Percentiles rank a stretch among this genome's conserved stretches.
Evolutionary conservation across 805 yeast genomes (phyloP).

Genomic region (Candida insectalens): DNA sequence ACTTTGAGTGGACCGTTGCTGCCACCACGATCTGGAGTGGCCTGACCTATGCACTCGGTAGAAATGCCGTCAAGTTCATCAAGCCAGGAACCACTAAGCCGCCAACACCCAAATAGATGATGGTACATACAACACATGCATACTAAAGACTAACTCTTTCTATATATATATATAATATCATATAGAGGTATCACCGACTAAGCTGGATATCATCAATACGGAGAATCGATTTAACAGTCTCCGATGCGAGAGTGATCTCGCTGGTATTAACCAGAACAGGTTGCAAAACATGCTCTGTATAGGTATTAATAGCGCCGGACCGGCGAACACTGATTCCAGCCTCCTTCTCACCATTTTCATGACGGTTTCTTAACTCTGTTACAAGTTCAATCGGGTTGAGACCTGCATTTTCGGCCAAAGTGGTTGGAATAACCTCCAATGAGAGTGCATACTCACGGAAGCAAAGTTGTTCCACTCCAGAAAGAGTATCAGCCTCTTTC

Average conservation of each 20-base stretch:
- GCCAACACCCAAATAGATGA: background rate
- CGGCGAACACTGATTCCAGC: conserved; percentile 97
- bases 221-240: conserved; percentile 89
- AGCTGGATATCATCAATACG: conserved; percentile 97
- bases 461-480: conserved; percentile 85
- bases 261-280: conserved; percentile 93
- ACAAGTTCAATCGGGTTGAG: conserved; percentile 84
- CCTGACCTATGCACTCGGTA: conserved; percentile 61
- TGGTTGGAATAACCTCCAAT: conserved; percentile 85
- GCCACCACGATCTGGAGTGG: conserved; percentile 74
- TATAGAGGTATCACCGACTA: conserved; percentile 42
- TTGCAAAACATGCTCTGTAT: conserved; percentile 89
- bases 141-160: background rate
- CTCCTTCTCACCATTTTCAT: conserved; percentile 79
- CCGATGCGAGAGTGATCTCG: conserved; percentile 91
- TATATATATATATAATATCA: background rate
- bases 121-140: background rate
- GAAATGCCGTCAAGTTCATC: conserved; percentile 47
- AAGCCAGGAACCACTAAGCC: background rate
- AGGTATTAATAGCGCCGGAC: conserved; percentile 85
- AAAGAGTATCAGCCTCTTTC: conserved; percentile 60
- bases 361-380: conserved; percentile 84
- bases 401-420: conserved; percentile 93
- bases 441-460: conserved; percentile 91
- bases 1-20: conserved; percentile 47